Evolutionary conservation across 495 filamentous ascomycete genomes (phyloP).

Genomic region (Talaromyces stipitatus): DNA sequence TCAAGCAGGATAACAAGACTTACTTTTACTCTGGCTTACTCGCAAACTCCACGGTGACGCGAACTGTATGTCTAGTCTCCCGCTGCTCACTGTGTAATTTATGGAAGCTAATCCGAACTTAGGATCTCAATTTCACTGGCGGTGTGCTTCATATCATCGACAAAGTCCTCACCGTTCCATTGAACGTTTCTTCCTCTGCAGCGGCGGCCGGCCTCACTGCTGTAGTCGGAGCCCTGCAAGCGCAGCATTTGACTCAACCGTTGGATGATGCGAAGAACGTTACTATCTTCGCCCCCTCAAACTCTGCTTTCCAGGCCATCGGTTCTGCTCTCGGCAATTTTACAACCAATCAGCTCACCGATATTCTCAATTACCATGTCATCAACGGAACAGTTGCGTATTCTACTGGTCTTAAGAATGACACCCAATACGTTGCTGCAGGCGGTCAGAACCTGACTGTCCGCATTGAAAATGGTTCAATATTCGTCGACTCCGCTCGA

Average conservation of each 20-base stretch:
- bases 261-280: conserved; percentile 38
- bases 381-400: conserved; percentile 47
- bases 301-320: conserved; percentile 54
- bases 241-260: conserved; percentile 29
- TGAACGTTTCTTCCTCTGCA: conserved; percentile 40
- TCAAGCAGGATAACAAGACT: conserved; percentile 3
- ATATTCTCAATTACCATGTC: conserved; percentile 37
- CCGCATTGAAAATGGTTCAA: conserved; percentile 34
- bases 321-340: conserved; percentile 42
- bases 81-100: not conserved
- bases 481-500: conserved; percentile 47
- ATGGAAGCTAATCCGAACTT: not conserved
- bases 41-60: conserved; percentile 18
- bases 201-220: conserved; percentile 46
- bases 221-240: conserved; percentile 45
- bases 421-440: conserved; percentile 34
- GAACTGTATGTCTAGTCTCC: conserved; percentile 17
- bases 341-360: conserved; percentile 34
- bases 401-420: conserved; percentile 34
- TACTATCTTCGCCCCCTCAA: conserved; percentile 56
- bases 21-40: conserved; percentile 26
- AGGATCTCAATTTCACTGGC: conserved; percentile 53
- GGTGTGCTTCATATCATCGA: conserved; percentile 64
- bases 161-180: conserved; percentile 46
- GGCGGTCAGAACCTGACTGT: conserved; percentile 45